Conservation (phyloP, 2,329 filamentous ascomycete species). For the Colletotrichum falcatum region DNA sequence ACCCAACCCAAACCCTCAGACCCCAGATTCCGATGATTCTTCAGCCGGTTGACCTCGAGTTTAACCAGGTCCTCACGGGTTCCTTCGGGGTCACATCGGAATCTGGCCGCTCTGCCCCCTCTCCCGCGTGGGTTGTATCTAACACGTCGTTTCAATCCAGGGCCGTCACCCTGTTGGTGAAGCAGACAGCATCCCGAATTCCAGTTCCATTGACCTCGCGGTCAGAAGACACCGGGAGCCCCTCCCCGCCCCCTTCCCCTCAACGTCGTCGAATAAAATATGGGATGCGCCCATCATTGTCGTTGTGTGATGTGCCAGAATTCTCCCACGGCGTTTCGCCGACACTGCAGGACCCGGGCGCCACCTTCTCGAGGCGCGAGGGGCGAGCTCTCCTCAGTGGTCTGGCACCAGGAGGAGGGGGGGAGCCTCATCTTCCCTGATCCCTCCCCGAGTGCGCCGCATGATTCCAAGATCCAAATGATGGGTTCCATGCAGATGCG, state of each 20-base stretch:
- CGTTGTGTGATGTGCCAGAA: constrained; percentile 10
- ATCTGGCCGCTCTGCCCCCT: constrained; percentile 31
- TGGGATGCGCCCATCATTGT: constrained; percentile 21
- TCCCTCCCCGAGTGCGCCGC: constrained; percentile 17
- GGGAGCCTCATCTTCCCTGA: background rate
- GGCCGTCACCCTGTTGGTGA: constrained; percentile 28
- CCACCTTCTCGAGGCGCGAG: background rate
- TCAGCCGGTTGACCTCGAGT: constrained; percentile 5
- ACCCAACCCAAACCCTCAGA: constrained; percentile 25
- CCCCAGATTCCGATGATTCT: background rate
- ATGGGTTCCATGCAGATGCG: constrained; percentile 15
- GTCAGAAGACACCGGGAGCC: constrained; percentile 19
- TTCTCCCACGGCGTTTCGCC: constrained; percentile 24
- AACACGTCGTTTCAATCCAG: constrained; percentile 30
- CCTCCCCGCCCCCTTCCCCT: too few relatives aligned
- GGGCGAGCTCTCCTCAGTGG: background rate
- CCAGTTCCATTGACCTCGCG: background rate
- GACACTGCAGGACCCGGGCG: constrained; percentile 11
- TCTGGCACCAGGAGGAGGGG: background rate
- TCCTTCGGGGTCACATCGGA: constrained; percentile 25
- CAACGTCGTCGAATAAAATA: constrained; percentile 29
- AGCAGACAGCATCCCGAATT: constrained; percentile 18
- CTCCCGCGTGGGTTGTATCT: constrained; percentile 9
- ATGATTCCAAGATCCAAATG: constrained; percentile 29
- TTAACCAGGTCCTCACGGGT: constrained; percentile 24